Evolutionary conservation across 2,329 filamentous ascomycete genomes (phyloP), one percentile per base, ranked within the genome.

Genomic region (Trichoderma citrinoviride): DNA sequence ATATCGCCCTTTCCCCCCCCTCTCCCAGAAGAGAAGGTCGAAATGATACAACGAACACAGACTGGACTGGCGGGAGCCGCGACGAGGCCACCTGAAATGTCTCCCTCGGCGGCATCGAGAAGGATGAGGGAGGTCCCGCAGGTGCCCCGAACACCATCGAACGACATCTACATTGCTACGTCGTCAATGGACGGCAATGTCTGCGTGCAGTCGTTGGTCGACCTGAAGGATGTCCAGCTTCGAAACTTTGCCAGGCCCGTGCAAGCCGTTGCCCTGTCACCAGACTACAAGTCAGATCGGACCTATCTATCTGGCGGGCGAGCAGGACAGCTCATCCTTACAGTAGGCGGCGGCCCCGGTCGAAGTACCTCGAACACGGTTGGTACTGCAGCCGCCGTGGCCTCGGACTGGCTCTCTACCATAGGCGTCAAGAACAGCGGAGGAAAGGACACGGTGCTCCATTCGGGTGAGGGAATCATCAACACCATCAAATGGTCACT

Each of bases 101-200:
- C 85, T 6, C 80, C 85, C 2, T 80, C 82, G 5, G 80, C 81
- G 7, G 77, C 81, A 7, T 83, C 85, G 14, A 81, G 84, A 65
- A 81, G 78, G 63, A 77, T 79, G 5, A 83, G 77, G 15, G 83
- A 90, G 67, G 76, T 79, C 0, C 76, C 80, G 0, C 79, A 83
- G 1, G 81, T 97, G 2, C 87, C 91, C 0, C 87, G 88, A 66
- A 92, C 84, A 0, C 90, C 92, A 0, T 93, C 92, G 2, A 98
- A 97, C 72, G 89, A 93, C 61, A 96, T 99, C 46, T 91, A 95
- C 75, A 91, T 99, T 69, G 94, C 90, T 1, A 96, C 94, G 1
- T 92, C 95, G 0, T 98, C 95, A 0, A 91, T 96, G 73, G 95
- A 99, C 76, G 96, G 95, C 19, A 94, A 97, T 73, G 92, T 99